Percentiles rank a stretch among this genome's conserved stretches.
These are phyloP conservation scores for Alternaria brassicae DNA, from an alignment of 2,329 filamentous ascomycete species.

Conservation along the genomic window DNA sequence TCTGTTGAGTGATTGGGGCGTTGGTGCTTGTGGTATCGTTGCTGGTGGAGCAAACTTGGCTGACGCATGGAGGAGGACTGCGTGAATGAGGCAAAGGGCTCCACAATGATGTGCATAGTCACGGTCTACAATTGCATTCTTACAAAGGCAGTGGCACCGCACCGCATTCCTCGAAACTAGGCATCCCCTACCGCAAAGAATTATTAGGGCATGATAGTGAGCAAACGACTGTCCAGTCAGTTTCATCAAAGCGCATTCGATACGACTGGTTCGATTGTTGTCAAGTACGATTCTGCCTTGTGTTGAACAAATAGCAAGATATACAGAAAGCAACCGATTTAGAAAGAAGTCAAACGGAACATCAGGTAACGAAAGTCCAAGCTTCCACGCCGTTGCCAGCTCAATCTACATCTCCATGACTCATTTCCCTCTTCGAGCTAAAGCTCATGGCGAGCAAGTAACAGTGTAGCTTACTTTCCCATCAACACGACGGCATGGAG, in stretches of 20 bases:
- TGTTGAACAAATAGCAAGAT: not conserved
- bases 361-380: not conserved
- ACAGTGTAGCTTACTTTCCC: not conserved
- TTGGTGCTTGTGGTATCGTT: slow-evolving; percentile 66
- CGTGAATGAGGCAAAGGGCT: slow-evolving; percentile 11
- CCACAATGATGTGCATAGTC: not conserved
- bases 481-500: not conserved
- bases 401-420: not conserved
- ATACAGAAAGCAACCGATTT: not conserved
- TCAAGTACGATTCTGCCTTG: not conserved
- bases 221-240: not conserved
- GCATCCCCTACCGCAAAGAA: not conserved
- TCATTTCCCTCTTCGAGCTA: accelerated
- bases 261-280: not conserved
- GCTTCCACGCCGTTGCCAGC: not conserved
- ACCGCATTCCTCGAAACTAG: not conserved
- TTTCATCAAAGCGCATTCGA: not conserved
- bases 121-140: not conserved
- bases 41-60: slow-evolving; percentile 53
- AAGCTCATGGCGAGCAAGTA: not conserved
- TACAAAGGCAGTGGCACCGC: not conserved
- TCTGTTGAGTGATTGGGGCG: slow-evolving; percentile 63
- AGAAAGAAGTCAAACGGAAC: not conserved
- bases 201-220: not conserved
- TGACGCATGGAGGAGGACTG: slow-evolving; percentile 56